Percentiles rank a stretch among this genome's conserved stretches.
Evolutionary conservation across 208 protist genomes (phyloP).

Genomic region (Naegleria fowleri): DNA sequence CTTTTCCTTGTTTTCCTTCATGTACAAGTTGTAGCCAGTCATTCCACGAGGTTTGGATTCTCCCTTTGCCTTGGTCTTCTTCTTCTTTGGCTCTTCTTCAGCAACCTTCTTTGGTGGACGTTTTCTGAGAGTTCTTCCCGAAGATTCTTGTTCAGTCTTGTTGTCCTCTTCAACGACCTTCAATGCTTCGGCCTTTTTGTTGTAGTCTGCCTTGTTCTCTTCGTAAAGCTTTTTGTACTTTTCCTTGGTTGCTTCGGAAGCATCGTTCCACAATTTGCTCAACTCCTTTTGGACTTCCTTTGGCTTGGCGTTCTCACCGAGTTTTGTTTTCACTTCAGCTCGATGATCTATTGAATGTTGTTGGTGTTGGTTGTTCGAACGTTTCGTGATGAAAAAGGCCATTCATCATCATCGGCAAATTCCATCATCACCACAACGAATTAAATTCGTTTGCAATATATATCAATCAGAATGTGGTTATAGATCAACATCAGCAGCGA

Average conservation of each 20-base stretch:
- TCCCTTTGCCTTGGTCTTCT: neutral
- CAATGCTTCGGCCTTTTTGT: neutral
- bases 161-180: neutral
- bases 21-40: neutral
- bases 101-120: neutral
- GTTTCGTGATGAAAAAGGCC: neutral
- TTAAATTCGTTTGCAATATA: neutral
- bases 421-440: no score
- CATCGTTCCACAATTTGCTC: neutral
- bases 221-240: neutral
- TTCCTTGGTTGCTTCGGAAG: neutral
- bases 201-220: neutral
- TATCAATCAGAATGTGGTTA: no score
- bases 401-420: neutral
- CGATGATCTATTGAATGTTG: neutral
- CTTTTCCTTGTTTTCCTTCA: constrained; percentile 1
- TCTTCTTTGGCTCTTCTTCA: neutral
- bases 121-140: neutral
- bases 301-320: neutral
- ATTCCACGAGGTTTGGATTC: neutral
- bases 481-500: no score
- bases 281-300: constrained; percentile 5
- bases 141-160: neutral
- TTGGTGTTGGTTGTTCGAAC: neutral
- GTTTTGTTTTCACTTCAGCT: neutral